Evolutionary conservation across 192 early-diverging fungal species (phyloP).

Genomic region (Mortierella claussenii): DNA sequence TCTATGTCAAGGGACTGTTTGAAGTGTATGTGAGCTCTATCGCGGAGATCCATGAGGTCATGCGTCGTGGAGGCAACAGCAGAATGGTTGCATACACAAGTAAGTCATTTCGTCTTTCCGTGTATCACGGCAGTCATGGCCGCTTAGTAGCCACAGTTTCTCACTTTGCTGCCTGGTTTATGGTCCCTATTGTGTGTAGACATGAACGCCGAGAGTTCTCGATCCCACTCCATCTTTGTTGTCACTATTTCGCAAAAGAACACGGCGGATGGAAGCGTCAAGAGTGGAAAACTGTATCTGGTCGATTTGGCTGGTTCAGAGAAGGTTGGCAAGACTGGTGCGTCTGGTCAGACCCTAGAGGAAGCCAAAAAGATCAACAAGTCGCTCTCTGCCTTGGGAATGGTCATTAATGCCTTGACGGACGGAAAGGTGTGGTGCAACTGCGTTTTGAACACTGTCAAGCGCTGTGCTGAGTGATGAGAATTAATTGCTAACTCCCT

Average conservation of each 20-base stretch:
- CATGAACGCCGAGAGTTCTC: constrained; percentile 99
- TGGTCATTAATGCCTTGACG: constrained; percentile 99
- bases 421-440: constrained; percentile 87
- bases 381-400: constrained; percentile 95
- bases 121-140: no score
- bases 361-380: constrained; percentile 99
- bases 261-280: constrained; percentile 85
- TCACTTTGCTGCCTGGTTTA: constrained; percentile 8
- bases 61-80: constrained; percentile 90
- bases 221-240: constrained; percentile 98
- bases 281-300: constrained; percentile 92
- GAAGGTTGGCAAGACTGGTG: constrained; percentile 97
- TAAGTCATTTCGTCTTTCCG: no score
- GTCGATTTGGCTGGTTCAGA: constrained; percentile 99
- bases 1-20: constrained; percentile 98
- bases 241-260: constrained; percentile 97
- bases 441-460: no score
- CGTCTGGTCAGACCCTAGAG: constrained; percentile 97
- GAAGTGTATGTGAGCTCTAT: constrained; percentile 97
- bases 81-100: constrained; percentile 93
- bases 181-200: no score
- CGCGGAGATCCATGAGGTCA: constrained; percentile 96
- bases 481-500: no score
- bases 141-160: background rate
- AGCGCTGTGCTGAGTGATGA: no score